These are phyloP conservation scores for Penicillium palitans DNA, from an alignment of 2,329 filamentous ascomycete species.

Conservation along the genomic window DNA sequence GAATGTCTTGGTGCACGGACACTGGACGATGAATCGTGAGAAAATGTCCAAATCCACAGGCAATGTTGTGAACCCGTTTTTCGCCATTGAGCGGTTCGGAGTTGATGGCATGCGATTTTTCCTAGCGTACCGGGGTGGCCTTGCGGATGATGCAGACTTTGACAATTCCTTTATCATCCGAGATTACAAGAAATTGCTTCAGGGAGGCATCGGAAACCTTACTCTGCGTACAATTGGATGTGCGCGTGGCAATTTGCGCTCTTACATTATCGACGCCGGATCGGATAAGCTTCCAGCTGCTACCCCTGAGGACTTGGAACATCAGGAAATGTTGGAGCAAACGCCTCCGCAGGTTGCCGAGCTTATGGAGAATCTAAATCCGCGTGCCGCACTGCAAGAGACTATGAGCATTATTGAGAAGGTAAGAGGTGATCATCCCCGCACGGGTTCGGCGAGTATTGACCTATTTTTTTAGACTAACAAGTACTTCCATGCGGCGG, in stretches of 20 bases:
- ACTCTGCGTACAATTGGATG: constrained; percentile 67
- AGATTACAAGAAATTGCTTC: constrained; percentile 76
- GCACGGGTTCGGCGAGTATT: constrained; percentile 13
- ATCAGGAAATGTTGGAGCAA: constrained; percentile 44
- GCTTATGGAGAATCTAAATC: constrained; percentile 65
- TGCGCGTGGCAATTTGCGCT: constrained; percentile 67
- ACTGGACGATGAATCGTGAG: constrained; percentile 87
- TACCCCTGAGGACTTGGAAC: constrained; percentile 33
- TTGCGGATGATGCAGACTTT: constrained; percentile 78
- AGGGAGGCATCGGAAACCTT: constrained; percentile 78
- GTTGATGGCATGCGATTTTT: constrained; percentile 88
- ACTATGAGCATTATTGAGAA: constrained; percentile 64
- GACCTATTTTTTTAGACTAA: constrained; percentile 56
- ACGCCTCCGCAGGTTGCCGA: constrained; percentile 47
- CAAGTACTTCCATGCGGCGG: constrained; percentile 61
- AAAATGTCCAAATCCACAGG: constrained; percentile 98
- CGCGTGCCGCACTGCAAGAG: constrained; percentile 63
- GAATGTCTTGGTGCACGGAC: constrained; percentile 81
- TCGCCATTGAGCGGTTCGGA: constrained; percentile 84
- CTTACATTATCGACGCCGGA: constrained; percentile 53
- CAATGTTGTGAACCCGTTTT: constrained; percentile 93
- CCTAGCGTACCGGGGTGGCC: constrained; percentile 75
- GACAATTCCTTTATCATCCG: constrained; percentile 73
- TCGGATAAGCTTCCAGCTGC: constrained; percentile 32
- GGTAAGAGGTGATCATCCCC: constrained; percentile 44